Evolutionary conservation across 495 filamentous ascomycete species (phyloP).

Genomic region (Neurospora terricola): DNA sequence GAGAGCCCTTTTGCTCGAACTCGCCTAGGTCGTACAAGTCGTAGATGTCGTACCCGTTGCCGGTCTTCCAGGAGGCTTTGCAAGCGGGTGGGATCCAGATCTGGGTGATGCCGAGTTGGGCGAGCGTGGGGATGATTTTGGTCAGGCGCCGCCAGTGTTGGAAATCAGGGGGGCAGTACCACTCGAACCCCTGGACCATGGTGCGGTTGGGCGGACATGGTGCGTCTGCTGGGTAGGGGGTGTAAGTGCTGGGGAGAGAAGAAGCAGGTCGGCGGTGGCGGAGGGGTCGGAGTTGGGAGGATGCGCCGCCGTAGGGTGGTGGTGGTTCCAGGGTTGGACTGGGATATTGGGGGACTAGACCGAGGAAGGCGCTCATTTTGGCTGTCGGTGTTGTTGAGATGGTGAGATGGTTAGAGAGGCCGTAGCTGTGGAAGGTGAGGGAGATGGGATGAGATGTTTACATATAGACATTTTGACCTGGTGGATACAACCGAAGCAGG

Average conservation of each 20-base stretch:
- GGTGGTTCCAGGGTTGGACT: not conserved
- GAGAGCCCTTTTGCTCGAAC: constrained; percentile 60
- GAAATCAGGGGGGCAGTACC: constrained; percentile 57
- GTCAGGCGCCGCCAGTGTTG: constrained; percentile 54
- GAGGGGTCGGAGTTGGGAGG: constrained; percentile 11
- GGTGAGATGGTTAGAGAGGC: not conserved
- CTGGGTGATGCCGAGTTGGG: constrained; percentile 51
- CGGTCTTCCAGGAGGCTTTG: constrained; percentile 49
- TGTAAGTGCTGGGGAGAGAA: constrained; percentile 8
- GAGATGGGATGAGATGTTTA: not conserved
- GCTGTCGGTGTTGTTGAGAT: not conserved
- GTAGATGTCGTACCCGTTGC: constrained; percentile 71
- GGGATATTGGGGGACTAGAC: constrained; percentile 7
- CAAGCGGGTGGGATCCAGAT: constrained; percentile 70
- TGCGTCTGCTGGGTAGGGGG: not conserved
- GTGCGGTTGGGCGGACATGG: constrained; percentile 38
- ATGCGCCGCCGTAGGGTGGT: constrained; percentile 5
- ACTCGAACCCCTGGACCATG: constrained; percentile 67
- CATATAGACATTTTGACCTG: not conserved
- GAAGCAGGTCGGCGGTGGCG: constrained; percentile 8
- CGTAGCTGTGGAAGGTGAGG: not conserved
- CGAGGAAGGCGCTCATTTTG: constrained; percentile 17
- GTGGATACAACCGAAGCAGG: not conserved
- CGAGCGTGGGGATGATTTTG: constrained; percentile 41
- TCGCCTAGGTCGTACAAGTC: constrained; percentile 77